Percentiles rank a stretch among this genome's conserved stretches.
phyloP scores from a whole-genome alignment of 495 filamentous ascomycete species.

The Aspergillus egyptiacus region DNA sequence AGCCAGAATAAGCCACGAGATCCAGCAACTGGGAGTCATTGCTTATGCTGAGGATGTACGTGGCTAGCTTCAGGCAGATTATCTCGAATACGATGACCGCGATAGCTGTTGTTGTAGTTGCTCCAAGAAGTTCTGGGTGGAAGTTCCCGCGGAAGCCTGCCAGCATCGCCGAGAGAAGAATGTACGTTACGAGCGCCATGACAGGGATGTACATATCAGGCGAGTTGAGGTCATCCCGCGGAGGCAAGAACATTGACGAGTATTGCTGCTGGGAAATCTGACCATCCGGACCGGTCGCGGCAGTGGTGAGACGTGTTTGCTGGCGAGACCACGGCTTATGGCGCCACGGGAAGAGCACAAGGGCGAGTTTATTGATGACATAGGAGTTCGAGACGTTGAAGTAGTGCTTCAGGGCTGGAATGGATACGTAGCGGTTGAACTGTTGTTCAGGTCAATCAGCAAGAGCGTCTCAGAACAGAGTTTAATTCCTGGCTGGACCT shows the following conservation, averaged over 20 bases:
- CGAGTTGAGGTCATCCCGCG: slow-evolving; percentile 94
- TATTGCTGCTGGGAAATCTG: slow-evolving; percentile 51
- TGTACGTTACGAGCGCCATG: slow-evolving; percentile 89
- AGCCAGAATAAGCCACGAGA: slow-evolving; percentile 90
- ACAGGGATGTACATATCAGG: slow-evolving; percentile 98
- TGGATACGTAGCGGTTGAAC: slow-evolving; percentile 91
- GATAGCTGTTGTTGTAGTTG: slow-evolving; percentile 77
- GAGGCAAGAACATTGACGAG: slow-evolving; percentile 84
- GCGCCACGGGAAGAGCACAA: slow-evolving; percentile 95
- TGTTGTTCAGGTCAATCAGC: slow-evolving; percentile 30
- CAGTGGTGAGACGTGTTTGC: slow-evolving; percentile 46
- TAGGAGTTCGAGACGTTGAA: slow-evolving; percentile 95
- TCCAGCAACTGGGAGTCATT: slow-evolving; percentile 85
- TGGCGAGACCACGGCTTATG: slow-evolving; percentile 93
- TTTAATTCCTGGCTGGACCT: not conserved
- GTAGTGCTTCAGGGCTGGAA: slow-evolving; percentile 90
- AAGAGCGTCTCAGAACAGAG: not conserved
- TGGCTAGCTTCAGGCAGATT: slow-evolving; percentile 79
- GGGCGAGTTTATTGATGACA: slow-evolving; percentile 72
- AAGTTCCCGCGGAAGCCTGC: slow-evolving; percentile 91
- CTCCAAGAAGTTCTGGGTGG: slow-evolving; percentile 85
- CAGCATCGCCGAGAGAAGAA: slow-evolving; percentile 81
- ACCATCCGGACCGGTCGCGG: slow-evolving; percentile 55
- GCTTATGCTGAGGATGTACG: slow-evolving; percentile 87
- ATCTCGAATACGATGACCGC: slow-evolving; percentile 82